These are phyloP conservation scores for Suillus plorans DNA, from an alignment of 768 basidiomycete genomes.

Conservation along the genomic window DNA sequence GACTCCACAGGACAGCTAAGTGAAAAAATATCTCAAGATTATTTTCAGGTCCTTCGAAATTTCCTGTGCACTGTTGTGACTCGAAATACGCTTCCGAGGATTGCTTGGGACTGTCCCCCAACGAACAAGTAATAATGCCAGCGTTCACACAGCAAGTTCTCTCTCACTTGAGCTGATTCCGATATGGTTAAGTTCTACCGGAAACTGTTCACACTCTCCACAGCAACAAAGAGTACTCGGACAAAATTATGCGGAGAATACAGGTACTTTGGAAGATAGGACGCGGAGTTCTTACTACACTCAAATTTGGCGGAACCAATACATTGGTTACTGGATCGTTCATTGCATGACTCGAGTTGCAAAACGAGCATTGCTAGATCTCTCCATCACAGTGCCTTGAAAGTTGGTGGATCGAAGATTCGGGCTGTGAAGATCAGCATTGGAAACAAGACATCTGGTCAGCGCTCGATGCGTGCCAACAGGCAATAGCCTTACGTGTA, in stretches of 20 bases:
- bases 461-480: slow-evolving; percentile 2
- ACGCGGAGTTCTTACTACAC: background rate
- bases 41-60: background rate
- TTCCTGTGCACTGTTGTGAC: background rate
- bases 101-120: background rate
- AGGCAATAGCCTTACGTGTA: slow-evolving; percentile 3
- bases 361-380: slow-evolving; percentile 2
- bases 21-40: background rate
- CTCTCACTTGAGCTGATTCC: background rate
- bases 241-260: background rate
- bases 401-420: background rate
- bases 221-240: slow-evolving; percentile 1
- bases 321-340: background rate
- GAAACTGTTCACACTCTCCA: background rate
- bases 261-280: background rate
- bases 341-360: background rate
- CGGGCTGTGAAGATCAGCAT: slow-evolving; percentile 11
- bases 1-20: slow-evolving; percentile 1
- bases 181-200: background rate
- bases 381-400: background rate
- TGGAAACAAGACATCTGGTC: slow-evolving; percentile 8
- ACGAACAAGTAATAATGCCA: background rate
- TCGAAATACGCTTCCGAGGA: background rate
- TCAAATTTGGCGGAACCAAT: background rate
- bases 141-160: slow-evolving; percentile 1